These are phyloP conservation scores for Anacardium occidentale DNA, from an alignment of 345 rosid genomes.

Conservation along the genomic window DNA sequence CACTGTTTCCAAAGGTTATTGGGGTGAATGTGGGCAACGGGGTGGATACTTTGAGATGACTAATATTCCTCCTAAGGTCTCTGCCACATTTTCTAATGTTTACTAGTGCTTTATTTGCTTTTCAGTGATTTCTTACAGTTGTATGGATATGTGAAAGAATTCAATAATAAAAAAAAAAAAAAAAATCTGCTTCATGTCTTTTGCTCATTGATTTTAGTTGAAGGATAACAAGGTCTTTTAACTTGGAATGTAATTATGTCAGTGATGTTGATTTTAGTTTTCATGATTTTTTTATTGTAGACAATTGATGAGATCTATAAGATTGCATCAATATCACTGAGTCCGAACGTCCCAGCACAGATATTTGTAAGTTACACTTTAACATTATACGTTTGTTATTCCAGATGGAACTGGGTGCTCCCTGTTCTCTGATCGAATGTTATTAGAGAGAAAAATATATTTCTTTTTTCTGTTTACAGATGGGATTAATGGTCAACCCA, in stretches of 20 bases:
- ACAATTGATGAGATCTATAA: slow-evolving; percentile 94
- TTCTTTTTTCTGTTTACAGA: slow-evolving; percentile 41
- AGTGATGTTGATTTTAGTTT: slow-evolving; percentile 12
- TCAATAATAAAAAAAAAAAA: background rate
- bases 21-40: slow-evolving; percentile 99
- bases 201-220: background rate
- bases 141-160: slow-evolving; percentile 1
- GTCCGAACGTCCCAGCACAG: slow-evolving; percentile 99
- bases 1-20: slow-evolving; percentile 96
- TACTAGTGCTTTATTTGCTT: slow-evolving; percentile 6
- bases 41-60: slow-evolving; percentile 99
- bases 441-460: background rate
- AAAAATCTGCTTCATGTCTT: background rate
- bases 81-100: slow-evolving; percentile 11
- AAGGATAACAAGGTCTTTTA: slow-evolving; percentile 15
- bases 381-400: background rate
- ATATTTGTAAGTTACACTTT: slow-evolving; percentile 70
- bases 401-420: slow-evolving; percentile 11
- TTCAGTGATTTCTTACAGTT: slow-evolving; percentile 12
- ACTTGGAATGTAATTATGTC: background rate
- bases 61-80: slow-evolving; percentile 87
- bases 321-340: slow-evolving; percentile 84
- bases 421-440: slow-evolving; percentile 4
- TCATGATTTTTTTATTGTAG: slow-evolving; percentile 42
- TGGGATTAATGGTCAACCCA: slow-evolving; percentile 98